These are phyloP conservation scores for Colletotrichum liriopes DNA, from an alignment of 2,329 filamentous ascomycete genomes.

Conservation along the genomic window DNA sequence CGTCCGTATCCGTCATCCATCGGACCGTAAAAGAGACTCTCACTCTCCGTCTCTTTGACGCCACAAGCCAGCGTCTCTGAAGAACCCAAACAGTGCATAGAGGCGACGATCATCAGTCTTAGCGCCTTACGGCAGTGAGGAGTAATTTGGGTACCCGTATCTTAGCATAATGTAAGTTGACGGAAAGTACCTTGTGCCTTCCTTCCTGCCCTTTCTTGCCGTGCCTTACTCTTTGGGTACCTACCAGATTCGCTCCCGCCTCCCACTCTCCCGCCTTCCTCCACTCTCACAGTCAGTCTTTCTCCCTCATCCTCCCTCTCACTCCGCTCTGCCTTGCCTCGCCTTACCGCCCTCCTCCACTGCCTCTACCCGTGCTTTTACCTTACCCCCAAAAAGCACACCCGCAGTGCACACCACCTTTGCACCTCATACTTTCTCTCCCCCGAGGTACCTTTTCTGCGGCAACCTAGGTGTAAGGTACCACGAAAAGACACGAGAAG, in stretches of 20 bases:
- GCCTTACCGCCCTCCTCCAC: conserved; percentile 26
- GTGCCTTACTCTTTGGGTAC: conserved; percentile 11
- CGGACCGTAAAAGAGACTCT: neutral
- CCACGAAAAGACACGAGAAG: neutral
- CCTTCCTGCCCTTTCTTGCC: conserved; percentile 7
- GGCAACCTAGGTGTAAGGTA: conserved; percentile 5
- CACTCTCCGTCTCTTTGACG: conserved; percentile 7
- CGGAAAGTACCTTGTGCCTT: conserved; percentile 3
- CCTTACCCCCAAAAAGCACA: conserved; percentile 2
- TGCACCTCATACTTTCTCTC: conserved; percentile 4
- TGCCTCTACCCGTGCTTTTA: conserved; percentile 22
- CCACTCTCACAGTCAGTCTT: neutral
- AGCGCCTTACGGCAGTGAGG: conserved; percentile 37
- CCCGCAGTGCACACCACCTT: conserved; percentile 13
- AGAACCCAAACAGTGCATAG: conserved; percentile 41
- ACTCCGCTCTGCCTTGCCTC: conserved; percentile 23
- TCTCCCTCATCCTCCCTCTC: neutral
- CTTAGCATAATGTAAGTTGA: neutral
- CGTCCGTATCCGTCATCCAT: conserved; percentile 9
- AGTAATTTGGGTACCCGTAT: conserved; percentile 23
- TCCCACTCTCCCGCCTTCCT: neutral
- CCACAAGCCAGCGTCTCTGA: conserved; percentile 41
- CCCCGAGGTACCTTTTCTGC: conserved; percentile 13
- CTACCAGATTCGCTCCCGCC: conserved; percentile 6
- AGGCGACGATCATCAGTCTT: conserved; percentile 35